These are phyloP conservation scores for Podospora tetraspora DNA, from an alignment of 495 filamentous ascomycete species.

Conservation along the genomic window DNA sequence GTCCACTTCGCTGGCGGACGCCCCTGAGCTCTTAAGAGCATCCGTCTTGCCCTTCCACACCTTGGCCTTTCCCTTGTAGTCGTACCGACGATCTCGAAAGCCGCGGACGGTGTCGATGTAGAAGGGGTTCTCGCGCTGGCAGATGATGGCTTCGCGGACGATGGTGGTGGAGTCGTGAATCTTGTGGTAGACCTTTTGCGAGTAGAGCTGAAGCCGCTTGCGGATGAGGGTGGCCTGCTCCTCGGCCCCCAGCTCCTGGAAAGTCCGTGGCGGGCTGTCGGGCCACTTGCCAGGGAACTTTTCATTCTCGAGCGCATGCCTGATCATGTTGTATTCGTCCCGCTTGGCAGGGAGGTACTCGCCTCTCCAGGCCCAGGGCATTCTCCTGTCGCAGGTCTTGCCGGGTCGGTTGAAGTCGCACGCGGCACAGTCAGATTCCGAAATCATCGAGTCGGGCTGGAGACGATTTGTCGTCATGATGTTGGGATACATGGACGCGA, in stretches of 20 bases:
- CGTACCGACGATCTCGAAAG: constrained; percentile 93
- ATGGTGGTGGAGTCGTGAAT: constrained; percentile 94
- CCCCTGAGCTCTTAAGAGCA: constrained; percentile 73
- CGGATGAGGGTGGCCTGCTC: constrained; percentile 79
- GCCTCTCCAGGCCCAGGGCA: constrained; percentile 98
- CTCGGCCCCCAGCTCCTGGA: constrained; percentile 73
- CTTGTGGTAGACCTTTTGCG: constrained; percentile 99
- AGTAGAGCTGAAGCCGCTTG: constrained; percentile 87
- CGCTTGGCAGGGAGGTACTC: constrained; percentile 94
- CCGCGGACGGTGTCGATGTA: constrained; percentile 94
- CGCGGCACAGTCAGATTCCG: constrained; percentile 91
- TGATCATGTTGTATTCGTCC: constrained; percentile 99
- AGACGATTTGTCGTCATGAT: constrained; percentile 99
- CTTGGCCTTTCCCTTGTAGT: constrained; percentile 97
- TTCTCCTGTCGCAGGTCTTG: constrained; percentile 89
- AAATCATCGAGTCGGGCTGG: constrained; percentile 96
- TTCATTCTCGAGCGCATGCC: constrained; percentile 88
- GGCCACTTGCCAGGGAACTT: constrained; percentile 73
- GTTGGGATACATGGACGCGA: constrained; percentile 99
- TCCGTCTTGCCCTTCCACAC: constrained; percentile 97
- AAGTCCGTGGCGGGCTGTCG: constrained; percentile 63
- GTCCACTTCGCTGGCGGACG: constrained; percentile 71
- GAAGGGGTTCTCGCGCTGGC: constrained; percentile 96
- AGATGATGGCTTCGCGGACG: constrained; percentile 94
- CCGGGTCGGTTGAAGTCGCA: constrained; percentile 98